A percentile compares a stretch with the other conserved stretches of the same genome.
phyloP scores from a whole-genome alignment of 2,329 filamentous ascomycete species.

The Aspergillus viridinutans region DNA sequence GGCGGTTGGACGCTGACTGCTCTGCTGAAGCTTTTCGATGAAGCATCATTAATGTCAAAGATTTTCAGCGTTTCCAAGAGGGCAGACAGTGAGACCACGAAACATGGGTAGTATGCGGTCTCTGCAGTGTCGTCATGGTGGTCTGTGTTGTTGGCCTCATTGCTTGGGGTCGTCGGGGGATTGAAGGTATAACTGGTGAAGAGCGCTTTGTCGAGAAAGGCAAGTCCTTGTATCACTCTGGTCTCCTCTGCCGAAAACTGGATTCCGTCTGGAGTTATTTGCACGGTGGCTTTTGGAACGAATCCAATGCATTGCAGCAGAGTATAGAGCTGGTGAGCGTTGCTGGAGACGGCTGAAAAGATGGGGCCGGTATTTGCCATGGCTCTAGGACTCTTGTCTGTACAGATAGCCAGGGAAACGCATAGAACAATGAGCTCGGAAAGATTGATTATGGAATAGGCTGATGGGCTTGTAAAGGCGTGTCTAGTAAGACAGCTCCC shows the following conservation, averaged over 20 bases:
- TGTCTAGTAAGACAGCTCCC: conserved; percentile 30
- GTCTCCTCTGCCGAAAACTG: conserved; percentile 85
- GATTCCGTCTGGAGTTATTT: conserved; percentile 79
- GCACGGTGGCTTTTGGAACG: conserved; percentile 57
- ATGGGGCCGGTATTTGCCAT: conserved; percentile 36
- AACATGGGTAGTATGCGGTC: conserved; percentile 55
- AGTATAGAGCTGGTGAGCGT: conserved; percentile 56
- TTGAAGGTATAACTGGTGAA: conserved; percentile 82
- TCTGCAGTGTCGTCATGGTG: conserved; percentile 39
- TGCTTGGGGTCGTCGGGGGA: conserved; percentile 28
- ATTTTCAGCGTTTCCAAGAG: conserved; percentile 94
- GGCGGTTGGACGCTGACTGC: conserved; percentile 29
- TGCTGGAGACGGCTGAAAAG: conserved; percentile 59
- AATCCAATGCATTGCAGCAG: conserved; percentile 61
- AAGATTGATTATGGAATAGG: conserved; percentile 13
- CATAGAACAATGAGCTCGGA: conserved; percentile 8
- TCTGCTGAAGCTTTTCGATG: conserved; percentile 31
- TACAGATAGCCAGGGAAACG: conserved; percentile 6
- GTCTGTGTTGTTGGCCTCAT: conserved; percentile 17
- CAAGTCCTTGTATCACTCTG: conserved; percentile 83
- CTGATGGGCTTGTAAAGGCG: conserved; percentile 18
- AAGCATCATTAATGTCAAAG: conserved; percentile 69
- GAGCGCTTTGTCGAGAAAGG: conserved; percentile 81
- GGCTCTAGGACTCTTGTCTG: conserved; percentile 3
- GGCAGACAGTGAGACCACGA: conserved; percentile 81